A percentile compares a stretch with the other conserved stretches of the same genome.
Conservation (phyloP, 805 yeast genomes). For the Zygotorulaspora danielsina region DNA sequence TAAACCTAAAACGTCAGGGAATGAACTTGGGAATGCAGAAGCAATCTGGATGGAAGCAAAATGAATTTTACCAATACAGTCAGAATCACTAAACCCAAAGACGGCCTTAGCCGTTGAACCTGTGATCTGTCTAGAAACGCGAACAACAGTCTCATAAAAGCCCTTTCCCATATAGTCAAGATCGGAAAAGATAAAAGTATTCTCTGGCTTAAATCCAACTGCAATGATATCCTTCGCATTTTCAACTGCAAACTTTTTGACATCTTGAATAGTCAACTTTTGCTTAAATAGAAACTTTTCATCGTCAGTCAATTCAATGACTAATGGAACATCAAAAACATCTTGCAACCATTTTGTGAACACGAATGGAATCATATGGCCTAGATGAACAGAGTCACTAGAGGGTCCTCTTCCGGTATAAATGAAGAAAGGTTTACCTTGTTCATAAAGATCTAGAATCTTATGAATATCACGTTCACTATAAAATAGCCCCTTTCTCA, state of each 20-base stretch:
- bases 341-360: conserved; percentile 98
- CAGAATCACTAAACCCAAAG: conserved; percentile 92
- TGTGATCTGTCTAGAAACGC: conserved; percentile 90
- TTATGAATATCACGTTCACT: conserved; percentile 77
- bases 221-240: conserved; percentile 92
- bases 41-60: conserved; percentile 96
- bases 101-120: conserved; percentile 97
- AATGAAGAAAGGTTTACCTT: conserved; percentile 89
- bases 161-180: conserved; percentile 88
- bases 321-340: conserved; percentile 92
- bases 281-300: conserved; percentile 95
- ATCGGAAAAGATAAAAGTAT: conserved; percentile 93
- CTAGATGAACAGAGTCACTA: conserved; percentile 89
- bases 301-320: conserved; percentile 92
- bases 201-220: conserved; percentile 90
- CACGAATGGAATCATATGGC: conserved; percentile 92
- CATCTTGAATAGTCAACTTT: conserved; percentile 82
- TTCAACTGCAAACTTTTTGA: conserved; percentile 69
- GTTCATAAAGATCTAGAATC: conserved; percentile 85
- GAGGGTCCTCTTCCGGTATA: conserved; percentile 98
- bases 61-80: conserved; percentile 89
- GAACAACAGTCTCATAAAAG: conserved; percentile 89
- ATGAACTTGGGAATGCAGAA: conserved; percentile 91
- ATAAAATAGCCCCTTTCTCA: conserved; percentile 88
- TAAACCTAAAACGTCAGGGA: conserved; percentile 85